Conservation (phyloP, 2,329 filamentous ascomycete species). For the Venturia nashicola region DNA sequence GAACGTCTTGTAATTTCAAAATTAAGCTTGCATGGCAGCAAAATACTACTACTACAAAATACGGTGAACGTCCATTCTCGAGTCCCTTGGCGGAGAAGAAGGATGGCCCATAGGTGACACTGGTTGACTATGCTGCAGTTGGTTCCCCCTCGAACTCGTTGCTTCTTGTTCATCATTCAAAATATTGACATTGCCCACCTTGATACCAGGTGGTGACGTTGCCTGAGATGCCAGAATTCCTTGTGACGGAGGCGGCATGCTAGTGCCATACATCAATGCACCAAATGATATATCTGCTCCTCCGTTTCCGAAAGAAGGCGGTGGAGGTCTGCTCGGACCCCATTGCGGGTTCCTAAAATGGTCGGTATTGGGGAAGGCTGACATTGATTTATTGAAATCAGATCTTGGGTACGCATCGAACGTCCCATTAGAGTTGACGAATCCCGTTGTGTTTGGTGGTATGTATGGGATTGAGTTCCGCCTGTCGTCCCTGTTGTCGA, state of each 20-base stretch:
- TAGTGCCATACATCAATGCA: background rate
- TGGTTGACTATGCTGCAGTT: background rate
- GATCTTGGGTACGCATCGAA: background rate
- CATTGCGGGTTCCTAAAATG: conserved; percentile 1
- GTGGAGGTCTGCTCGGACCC: background rate
- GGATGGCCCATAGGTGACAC: background rate
- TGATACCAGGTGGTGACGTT: background rate
- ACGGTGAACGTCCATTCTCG: conserved; percentile 2
- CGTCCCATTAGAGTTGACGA: background rate
- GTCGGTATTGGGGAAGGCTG: background rate
- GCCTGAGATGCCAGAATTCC: background rate
- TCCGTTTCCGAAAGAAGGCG: background rate
- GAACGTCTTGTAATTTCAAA: too few species aligned
- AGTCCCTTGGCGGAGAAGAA: background rate
- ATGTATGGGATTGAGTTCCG: conserved; percentile 1
- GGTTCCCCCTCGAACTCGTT: background rate
- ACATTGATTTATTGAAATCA: background rate
- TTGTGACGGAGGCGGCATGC: background rate
- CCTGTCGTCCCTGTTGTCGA: background rate
- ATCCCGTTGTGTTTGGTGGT: conserved; percentile 1
- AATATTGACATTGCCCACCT: background rate
- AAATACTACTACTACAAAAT: background rate
- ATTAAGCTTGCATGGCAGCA: too few species aligned
- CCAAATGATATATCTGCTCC: background rate
- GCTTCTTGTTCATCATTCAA: background rate